Evolutionary conservation across 2,329 filamentous ascomycete species (phyloP), one percentile per base, ranked within the genome.

Genomic region (Aspergillus viridinutans): DNA sequence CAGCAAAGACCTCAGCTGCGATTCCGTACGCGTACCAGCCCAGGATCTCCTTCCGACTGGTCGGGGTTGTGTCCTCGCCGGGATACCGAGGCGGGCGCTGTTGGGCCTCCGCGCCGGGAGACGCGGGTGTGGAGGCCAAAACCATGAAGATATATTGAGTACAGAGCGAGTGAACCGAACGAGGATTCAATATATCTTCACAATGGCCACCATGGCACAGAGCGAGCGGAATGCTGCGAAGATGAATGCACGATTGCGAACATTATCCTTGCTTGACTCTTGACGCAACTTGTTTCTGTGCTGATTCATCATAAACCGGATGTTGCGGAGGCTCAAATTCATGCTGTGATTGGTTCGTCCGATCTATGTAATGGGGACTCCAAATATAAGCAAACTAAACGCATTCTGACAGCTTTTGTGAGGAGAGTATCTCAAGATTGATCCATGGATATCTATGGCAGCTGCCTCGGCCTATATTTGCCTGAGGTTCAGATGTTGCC

Each of bases 11-110:
- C 76, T 97, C 92, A 25, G 92, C 90, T n/a, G 92, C 92, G 76
- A 95, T 96, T 25, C 89, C 89, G 74, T 97, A 96, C 69, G 88
- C 86, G 74, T 96, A 97, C 89, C 93, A 97, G 66, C 92, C 92
- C 45, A 85, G 79, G 57, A 96, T 83, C 81, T 97, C 92, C 71
- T 88, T 90, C 62, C 75, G 76, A 70, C 88, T 93, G 8, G 92
- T 96, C 57, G 89, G 83, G 21, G 90, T 84, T n/a, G 86, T 90
- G 73, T 97, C 92, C 71, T 96, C 90, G 62, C 89, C 90, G 8
- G 80, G 80, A 73, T 95, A 96, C 54, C 83, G 81, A 56, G 83
- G 78, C 23, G 69, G 63, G 47, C 71, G 69, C 43, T 66, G 64
- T 43, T 59, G 65, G 52, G 59, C 56, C 28, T 58, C 65, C 49